Conservation (phyloP, 2,329 filamentous ascomycete genomes). For the Bipolaris victoriae region DNA sequence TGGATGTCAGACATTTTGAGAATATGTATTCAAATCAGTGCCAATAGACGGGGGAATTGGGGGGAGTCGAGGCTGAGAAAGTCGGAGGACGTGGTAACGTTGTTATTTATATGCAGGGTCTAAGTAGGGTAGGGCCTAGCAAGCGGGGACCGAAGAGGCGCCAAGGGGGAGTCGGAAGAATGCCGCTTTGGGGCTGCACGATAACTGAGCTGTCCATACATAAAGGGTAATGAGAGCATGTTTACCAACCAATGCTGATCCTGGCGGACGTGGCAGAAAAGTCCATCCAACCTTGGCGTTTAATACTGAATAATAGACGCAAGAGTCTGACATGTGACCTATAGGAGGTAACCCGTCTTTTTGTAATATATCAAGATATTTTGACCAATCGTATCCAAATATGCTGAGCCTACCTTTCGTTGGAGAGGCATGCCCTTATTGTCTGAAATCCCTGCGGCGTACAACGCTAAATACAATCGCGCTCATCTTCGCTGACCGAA, state of each 20-base stretch:
- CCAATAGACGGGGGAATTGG: background rate
- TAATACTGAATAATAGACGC: too few relatives aligned
- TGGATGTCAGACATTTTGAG: constrained; percentile 65
- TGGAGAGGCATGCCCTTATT: too few relatives aligned
- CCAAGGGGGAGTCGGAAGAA: background rate
- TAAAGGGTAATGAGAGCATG: too few relatives aligned
- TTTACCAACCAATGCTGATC: too few relatives aligned
- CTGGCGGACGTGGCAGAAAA: too few relatives aligned
- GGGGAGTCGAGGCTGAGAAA: constrained; percentile 11
- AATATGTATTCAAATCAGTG: background rate
- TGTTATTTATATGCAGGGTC: constrained; percentile 44
- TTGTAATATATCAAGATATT: too few relatives aligned
- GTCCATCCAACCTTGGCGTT: too few relatives aligned
- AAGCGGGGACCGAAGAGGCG: constrained; percentile 5
- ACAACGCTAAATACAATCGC: background rate
- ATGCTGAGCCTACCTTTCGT: too few relatives aligned
- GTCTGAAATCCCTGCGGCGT: too few relatives aligned
- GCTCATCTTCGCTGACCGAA: background rate
- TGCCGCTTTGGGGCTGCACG: background rate
- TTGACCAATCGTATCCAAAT: too few relatives aligned
- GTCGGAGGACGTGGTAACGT: constrained; percentile 24
- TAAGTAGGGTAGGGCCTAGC: constrained; percentile 16
- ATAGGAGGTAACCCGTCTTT: too few relatives aligned
- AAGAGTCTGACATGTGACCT: too few relatives aligned
- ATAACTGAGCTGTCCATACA: background rate